Evolutionary conservation across 1,284 basidiomycete species (phyloP), one percentile per base, ranked within the genome.

Genomic region (Boletus subluridellus): DNA sequence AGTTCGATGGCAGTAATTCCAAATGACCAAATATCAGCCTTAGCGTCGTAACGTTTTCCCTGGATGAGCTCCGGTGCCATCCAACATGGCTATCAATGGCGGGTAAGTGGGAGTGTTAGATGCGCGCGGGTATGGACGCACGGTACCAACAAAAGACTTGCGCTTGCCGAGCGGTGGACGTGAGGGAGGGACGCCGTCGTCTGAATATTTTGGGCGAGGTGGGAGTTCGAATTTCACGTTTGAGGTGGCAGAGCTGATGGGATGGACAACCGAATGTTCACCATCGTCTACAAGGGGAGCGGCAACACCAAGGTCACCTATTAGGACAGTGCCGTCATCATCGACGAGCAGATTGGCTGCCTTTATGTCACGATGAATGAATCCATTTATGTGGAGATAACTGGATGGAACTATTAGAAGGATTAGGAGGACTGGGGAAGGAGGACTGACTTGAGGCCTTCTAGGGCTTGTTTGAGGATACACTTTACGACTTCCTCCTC

Each of bases 21-120:
- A 69, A 95, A 92, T 46, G 89, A 92, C 92, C 92, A 95, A 60
- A 95, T 93, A 68, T 95, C 93, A 46, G 92, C 91, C 65, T 86
- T 87, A 24, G 84, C 84, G 69, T 94, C 92, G 71, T 95, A 95
- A 62, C 86, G 85, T 63, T 83, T 85, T 54, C 92, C 87, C 65
- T 89, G 84, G 49, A 95, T 91, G 30, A 95, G 82, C 66, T 95
- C 93, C 3, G 94, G 94, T 0, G 94, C 92, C 93, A 95, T 95
- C 91, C 92, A 95, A 69, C 90, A 93, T 1, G 94, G 94, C 83
- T 89, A 44, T 60, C 50, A 39, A 52, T 26, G 37, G 54, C 30
- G 51, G 8, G 54, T 57, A 48, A 53, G 45, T 26, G 30, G 42
- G 39, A 17, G 9, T 47, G 51, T 50, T 34, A 62, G 26, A 21